phyloP scores from a whole-genome alignment of 768 basidiomycete genomes.

The Asterophora lycoperdoides region DNA sequence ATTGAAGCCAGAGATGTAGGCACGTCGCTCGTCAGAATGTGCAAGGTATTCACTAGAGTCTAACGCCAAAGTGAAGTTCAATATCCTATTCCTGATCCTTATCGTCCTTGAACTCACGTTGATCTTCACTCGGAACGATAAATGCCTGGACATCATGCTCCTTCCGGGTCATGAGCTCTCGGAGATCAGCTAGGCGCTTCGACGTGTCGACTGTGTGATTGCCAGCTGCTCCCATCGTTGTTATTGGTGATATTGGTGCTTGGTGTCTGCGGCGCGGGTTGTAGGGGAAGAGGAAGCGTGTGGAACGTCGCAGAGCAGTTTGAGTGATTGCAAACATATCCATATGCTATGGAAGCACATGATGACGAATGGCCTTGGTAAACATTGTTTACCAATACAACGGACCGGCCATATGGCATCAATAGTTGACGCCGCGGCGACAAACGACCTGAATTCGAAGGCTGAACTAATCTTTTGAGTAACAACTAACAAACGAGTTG shows the following conservation, averaged over 20 bases:
- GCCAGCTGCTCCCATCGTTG: slow-evolving; percentile 34
- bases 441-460: no score
- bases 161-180: slow-evolving; percentile 63
- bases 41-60: slow-evolving; percentile 90
- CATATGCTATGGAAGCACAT: slow-evolving; percentile 2
- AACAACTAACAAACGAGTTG: no score
- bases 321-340: slow-evolving; percentile 4
- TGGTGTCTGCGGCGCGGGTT: slow-evolving; percentile 1
- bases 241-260: slow-evolving; percentile 5
- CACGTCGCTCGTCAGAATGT: slow-evolving; percentile 76
- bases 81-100: neutral
- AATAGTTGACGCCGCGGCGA: no score
- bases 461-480: no score
- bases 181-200: slow-evolving; percentile 54
- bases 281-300: slow-evolving; percentile 9
- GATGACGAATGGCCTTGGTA: neutral
- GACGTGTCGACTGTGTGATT: slow-evolving; percentile 57
- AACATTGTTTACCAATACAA: no score
- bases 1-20: slow-evolving; percentile 89
- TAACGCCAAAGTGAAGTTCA: slow-evolving; percentile 23
- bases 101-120: slow-evolving; percentile 52
- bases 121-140: slow-evolving; percentile 89
- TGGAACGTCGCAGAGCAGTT: slow-evolving; percentile 6
- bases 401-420: neutral
- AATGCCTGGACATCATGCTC: slow-evolving; percentile 56